phyloP scores from a whole-genome alignment of 768 basidiomycete genomes.

The Boletus huronensis region DNA sequence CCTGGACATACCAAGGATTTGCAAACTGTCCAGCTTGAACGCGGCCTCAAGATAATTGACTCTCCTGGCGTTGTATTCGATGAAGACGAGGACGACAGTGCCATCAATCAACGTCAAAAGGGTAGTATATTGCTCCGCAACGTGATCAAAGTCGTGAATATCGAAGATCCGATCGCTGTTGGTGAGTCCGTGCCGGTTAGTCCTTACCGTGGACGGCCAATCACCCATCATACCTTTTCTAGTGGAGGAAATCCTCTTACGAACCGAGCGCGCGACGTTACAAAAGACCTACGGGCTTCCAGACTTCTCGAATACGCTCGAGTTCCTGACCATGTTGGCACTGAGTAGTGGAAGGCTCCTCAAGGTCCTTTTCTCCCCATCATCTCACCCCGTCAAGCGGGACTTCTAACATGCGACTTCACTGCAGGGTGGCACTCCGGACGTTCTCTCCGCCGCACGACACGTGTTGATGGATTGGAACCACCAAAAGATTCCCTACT shows the following conservation, averaged over 20 bases:
- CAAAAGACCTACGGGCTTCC: conserved; percentile 86
- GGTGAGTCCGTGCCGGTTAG: conserved; percentile 46
- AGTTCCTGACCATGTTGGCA: conserved; percentile 90
- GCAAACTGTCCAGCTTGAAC: conserved; percentile 89
- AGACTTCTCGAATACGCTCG: conserved; percentile 62
- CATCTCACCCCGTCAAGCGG: neutral
- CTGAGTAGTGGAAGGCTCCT: conserved; percentile 77
- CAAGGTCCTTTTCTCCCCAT: conserved; percentile 49
- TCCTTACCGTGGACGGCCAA: neutral
- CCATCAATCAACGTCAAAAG: conserved; percentile 45
- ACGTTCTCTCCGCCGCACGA: conserved; percentile 77
- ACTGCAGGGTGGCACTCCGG: conserved; percentile 82
- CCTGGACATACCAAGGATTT: conserved; percentile 92
- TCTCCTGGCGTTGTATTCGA: conserved; percentile 98
- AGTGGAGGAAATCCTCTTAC: conserved; percentile 85
- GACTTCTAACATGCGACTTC: neutral
- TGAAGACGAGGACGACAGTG: conserved; percentile 55
- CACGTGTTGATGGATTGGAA: conserved; percentile 92
- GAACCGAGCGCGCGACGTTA: conserved; percentile 68
- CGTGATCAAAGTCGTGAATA: conserved; percentile 85
- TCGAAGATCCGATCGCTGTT: conserved; percentile 86
- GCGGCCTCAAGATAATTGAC: conserved; percentile 88
- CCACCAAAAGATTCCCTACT: conserved; percentile 91
- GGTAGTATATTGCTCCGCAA: conserved; percentile 76
- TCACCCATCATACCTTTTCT: neutral